Conservation (phyloP, 192 early-diverging fungal species). For the Physocladia obscura region DNA sequence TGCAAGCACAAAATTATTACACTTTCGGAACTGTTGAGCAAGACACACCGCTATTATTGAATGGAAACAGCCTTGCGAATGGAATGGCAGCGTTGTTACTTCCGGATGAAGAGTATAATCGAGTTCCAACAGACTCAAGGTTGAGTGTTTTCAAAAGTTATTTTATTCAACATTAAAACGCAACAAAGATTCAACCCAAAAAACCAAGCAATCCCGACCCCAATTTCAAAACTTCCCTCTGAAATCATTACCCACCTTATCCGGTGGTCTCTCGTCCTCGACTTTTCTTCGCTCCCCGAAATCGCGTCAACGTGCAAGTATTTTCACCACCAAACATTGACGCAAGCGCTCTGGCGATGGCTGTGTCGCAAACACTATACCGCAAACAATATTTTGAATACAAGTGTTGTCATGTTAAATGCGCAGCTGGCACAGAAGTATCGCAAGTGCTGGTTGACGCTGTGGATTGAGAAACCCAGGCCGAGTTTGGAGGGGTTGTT, state of each 20-base stretch:
- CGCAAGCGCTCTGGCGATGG: conserved; percentile 3
- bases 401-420: background rate
- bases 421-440: background rate
- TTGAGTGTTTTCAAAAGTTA: too few species aligned
- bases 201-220: background rate
- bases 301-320: conserved; percentile 14
- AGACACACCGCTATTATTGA: too few species aligned
- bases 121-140: too few species aligned
- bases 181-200: conserved; percentile 23
- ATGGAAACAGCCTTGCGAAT: too few species aligned
- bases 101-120: too few species aligned
- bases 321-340: conserved; percentile 7
- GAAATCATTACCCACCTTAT: conserved; percentile 15
- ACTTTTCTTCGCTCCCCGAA: conserved; percentile 14
- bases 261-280: conserved; percentile 11
- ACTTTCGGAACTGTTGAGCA: background rate
- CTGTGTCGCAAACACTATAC: conserved; percentile 15
- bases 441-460: conserved; percentile 11
- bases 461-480: conserved; percentile 27
- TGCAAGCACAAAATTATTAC: background rate
- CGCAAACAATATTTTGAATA: background rate
- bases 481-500: conserved; percentile 16
- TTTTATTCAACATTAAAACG: too few species aligned
- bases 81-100: too few species aligned
- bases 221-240: conserved; percentile 7